phyloP scores from a whole-genome alignment of 208 protist genomes.

The Strigomonas oncopelti region DNA sequence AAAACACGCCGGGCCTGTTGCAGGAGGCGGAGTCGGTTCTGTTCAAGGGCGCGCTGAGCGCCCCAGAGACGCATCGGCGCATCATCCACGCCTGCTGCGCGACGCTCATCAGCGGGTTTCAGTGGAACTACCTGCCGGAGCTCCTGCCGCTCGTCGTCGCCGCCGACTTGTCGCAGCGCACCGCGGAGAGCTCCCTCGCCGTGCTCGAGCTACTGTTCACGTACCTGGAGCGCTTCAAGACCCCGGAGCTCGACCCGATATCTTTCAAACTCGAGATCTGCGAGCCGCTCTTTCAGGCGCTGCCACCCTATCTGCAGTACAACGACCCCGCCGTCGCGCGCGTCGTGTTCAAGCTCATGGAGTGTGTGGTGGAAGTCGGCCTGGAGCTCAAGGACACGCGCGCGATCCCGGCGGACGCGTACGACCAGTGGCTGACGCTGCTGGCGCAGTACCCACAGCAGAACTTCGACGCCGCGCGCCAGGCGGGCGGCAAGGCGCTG shows the following conservation, averaged over 20 bases:
- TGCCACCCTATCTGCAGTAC: conserved; percentile 63
- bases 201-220: conserved; percentile 72
- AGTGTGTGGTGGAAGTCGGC: conserved; percentile 68
- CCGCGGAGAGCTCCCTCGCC: conserved; percentile 29
- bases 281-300: conserved; percentile 30
- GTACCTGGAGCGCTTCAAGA: conserved; percentile 73
- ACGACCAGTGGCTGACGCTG: conserved; percentile 61
- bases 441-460: conserved; percentile 62
- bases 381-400: conserved; percentile 43
- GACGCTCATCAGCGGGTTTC: conserved; percentile 62
- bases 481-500: conserved; percentile 51
- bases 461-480: conserved; percentile 40
- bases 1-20: conserved; percentile 29
- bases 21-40: conserved; percentile 61
- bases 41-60: conserved; percentile 53
- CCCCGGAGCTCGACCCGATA: conserved; percentile 37
- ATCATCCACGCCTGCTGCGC: conserved; percentile 56
- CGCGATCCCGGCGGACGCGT: conserved; percentile 27
- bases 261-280: conserved; percentile 47
- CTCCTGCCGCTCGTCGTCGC: conserved; percentile 52
- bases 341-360: conserved; percentile 71
- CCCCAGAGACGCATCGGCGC: conserved; percentile 57
- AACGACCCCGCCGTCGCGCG: conserved; percentile 66
- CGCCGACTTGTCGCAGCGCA: not conserved
- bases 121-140: conserved; percentile 79